phyloP scores from a whole-genome alignment of 1,139 yeast genomes.

The Suhomyces kunorum region DNA sequence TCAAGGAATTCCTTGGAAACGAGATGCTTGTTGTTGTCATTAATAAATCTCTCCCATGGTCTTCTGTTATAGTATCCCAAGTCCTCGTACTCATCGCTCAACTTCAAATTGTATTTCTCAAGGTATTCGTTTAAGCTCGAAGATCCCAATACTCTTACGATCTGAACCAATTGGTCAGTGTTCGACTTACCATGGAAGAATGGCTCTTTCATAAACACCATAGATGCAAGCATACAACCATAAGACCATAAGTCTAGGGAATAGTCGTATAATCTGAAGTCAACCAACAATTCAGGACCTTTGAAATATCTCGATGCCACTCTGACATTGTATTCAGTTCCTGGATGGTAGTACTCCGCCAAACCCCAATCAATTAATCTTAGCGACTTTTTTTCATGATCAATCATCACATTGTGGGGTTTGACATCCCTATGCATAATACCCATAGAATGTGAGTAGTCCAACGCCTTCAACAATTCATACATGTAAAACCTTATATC shows the following conservation, averaged over 20 bases:
- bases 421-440: constrained; percentile 98
- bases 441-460: constrained; percentile 95
- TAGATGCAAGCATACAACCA: constrained; percentile 98
- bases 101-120: constrained; percentile 70
- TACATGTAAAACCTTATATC: constrained; percentile 89
- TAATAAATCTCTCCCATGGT: constrained; percentile 87
- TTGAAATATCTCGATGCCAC: constrained; percentile 98
- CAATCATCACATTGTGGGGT: constrained; percentile 98
- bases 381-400: constrained; percentile 69
- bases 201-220: constrained; percentile 94
- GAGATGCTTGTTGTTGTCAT: constrained; percentile 68
- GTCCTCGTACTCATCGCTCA: constrained; percentile 83
- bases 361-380: constrained; percentile 98
- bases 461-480: constrained; percentile 85
- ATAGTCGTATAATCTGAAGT: constrained; percentile 90
- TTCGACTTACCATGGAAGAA: constrained; percentile 96
- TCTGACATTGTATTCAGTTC: constrained; percentile 92
- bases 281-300: constrained; percentile 96
- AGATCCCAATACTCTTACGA: constrained; percentile 90
- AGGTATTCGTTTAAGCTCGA: constrained; percentile 76
- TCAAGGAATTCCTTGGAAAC: constrained; percentile 74
- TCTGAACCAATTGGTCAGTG: constrained; percentile 93
- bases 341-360: constrained; percentile 96
- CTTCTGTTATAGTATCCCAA: constrained; percentile 77
- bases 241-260: constrained; percentile 95